Conservation (phyloP, 1,284 basidiomycete genomes). For the Ceratobasidium sp. region DNA sequence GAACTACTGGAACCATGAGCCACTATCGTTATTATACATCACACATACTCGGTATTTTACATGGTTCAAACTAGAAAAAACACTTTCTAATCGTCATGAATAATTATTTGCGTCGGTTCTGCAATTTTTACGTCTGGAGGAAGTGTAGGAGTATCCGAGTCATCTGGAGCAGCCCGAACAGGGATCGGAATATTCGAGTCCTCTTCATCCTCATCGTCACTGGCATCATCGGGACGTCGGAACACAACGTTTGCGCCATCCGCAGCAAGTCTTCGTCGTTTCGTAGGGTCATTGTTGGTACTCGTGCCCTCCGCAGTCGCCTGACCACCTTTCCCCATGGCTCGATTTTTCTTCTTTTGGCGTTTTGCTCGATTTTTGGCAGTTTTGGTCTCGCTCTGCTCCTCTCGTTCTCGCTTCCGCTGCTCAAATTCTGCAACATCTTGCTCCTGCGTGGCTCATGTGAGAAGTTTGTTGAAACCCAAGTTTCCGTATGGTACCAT, state of each 20-base stretch:
- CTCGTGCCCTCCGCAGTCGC: constrained; percentile 4
- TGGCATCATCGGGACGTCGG: constrained; percentile 52
- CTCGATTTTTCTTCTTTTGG: constrained; percentile 86
- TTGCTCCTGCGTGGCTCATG: constrained; percentile 66
- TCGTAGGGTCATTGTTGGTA: constrained; percentile 44
- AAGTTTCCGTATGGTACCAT: constrained; percentile 51
- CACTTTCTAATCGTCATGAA: constrained; percentile 50
- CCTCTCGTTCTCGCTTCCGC: constrained; percentile 74
- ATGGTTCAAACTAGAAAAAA: constrained; percentile 3
- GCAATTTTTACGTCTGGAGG: constrained; percentile 46
- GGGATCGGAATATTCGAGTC: constrained; percentile 43
- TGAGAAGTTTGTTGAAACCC: constrained; percentile 6
- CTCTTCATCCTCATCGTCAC: constrained; percentile 47
- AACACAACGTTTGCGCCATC: constrained; percentile 73
- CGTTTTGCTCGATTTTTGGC: constrained; percentile 92
- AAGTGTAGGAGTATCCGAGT: constrained; percentile 14
- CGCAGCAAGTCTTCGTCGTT: constrained; percentile 65
- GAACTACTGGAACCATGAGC: constrained; percentile 35
- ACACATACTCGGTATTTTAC: constrained; percentile 12
- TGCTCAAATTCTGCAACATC: constrained; percentile 75
- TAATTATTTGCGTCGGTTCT: constrained; percentile 52
- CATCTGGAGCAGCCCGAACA: constrained; percentile 32
- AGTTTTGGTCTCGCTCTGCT: constrained; percentile 84
- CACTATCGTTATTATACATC: background rate
- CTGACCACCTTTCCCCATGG: constrained; percentile 62